A percentile compares a stretch with the other conserved stretches of the same genome.
phyloP scores from a whole-genome alignment of 345 rosid genomes.

The Populus nigra region DNA sequence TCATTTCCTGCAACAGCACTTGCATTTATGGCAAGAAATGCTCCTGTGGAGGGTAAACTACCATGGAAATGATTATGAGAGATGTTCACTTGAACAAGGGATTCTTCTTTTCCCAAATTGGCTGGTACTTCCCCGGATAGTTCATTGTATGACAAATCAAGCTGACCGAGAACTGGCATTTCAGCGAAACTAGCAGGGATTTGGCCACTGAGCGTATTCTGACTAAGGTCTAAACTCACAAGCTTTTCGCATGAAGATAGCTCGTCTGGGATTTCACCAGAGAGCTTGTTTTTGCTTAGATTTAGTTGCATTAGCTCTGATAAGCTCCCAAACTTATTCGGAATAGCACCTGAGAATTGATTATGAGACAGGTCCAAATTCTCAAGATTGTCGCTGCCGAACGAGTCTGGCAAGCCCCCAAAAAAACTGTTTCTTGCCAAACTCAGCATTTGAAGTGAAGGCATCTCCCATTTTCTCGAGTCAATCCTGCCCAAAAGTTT shows the following conservation, averaged over 20 bases:
- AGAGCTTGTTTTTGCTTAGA: conserved; percentile 52
- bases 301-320: conserved; percentile 57
- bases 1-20: conserved; percentile 63
- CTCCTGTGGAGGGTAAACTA: conserved; percentile 64
- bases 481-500: conserved; percentile 54
- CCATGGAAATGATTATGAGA: conserved; percentile 46
- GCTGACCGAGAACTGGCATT: conserved; percentile 65
- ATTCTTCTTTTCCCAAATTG: conserved; percentile 25
- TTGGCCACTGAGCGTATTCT: conserved; percentile 55
- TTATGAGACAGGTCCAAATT: conserved; percentile 65
- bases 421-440: conserved; percentile 57
- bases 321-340: conserved; percentile 39
- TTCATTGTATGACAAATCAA: conserved; percentile 68
- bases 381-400: conserved; percentile 58
- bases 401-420: conserved; percentile 53
- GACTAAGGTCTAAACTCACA: conserved; percentile 74
- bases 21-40: conserved; percentile 70
- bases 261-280: conserved; percentile 62
- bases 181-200: conserved; percentile 45
- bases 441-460: conserved; percentile 71
- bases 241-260: conserved; percentile 69
- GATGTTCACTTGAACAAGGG: conserved; percentile 29
- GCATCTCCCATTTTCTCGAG: conserved; percentile 58
- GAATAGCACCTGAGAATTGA: conserved; percentile 55
- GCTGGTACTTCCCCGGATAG: conserved; percentile 63